Evolutionary conservation across 441 rosid species (phyloP).

Genomic region (Syzygium malaccense): DNA sequence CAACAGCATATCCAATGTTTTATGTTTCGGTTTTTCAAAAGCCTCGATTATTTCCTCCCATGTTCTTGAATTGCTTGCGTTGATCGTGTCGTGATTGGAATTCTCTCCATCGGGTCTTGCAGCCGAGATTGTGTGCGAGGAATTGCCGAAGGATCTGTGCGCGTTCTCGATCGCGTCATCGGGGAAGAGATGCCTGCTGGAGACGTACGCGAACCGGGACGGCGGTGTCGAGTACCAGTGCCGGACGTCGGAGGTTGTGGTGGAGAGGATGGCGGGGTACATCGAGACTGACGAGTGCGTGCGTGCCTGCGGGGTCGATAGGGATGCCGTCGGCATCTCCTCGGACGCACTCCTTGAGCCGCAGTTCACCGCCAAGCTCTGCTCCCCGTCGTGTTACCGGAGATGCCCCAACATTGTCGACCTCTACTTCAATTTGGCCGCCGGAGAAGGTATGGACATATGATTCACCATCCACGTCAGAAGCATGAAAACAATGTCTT

Average conservation of each 20-base stretch:
- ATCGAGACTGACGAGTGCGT: slow-evolving; percentile 83
- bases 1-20: not conserved
- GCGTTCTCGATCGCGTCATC: slow-evolving; percentile 66
- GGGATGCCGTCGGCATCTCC: slow-evolving; percentile 80
- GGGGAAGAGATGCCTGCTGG: slow-evolving; percentile 84
- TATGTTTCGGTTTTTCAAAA: not conserved
- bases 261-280: slow-evolving; percentile 59
- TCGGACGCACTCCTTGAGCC: slow-evolving; percentile 82
- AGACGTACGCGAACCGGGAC: slow-evolving; percentile 27
- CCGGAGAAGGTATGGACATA: slow-evolving; percentile 69
- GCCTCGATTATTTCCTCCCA: not conserved
- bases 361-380: slow-evolving; percentile 71
- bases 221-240: slow-evolving; percentile 55
- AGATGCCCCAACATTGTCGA: slow-evolving; percentile 89
- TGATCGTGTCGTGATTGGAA: not conserved
- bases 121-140: slow-evolving; percentile 71
- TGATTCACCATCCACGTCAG: not conserved
- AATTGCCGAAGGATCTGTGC: slow-evolving; percentile 55
- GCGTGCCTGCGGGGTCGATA: slow-evolving; percentile 68
- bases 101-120: not conserved
- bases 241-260: slow-evolving; percentile 79
- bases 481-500: not conserved
- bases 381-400: slow-evolving; percentile 63
- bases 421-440: slow-evolving; percentile 87
- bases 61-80: not conserved